Conservation (phyloP, 352 stramenopile species). For the Phytopythium kandeliae region DNA sequence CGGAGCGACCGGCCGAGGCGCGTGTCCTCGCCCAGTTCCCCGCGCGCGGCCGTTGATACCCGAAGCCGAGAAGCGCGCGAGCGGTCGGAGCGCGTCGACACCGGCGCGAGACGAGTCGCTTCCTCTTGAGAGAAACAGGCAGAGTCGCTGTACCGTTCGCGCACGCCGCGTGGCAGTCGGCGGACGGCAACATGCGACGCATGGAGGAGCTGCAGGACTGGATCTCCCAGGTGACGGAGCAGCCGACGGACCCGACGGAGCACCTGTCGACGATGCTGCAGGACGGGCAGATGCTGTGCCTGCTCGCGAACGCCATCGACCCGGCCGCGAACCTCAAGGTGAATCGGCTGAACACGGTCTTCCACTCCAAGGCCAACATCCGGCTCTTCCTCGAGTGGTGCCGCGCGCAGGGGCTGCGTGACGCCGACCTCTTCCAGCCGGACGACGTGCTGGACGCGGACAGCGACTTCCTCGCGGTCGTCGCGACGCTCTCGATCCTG, state of each 20-base stretch:
- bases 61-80: too few relatives aligned
- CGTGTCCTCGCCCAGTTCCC: too few relatives aligned
- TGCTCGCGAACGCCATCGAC: conserved; percentile 81
- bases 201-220: conserved; percentile 81
- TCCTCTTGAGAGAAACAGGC: too few relatives aligned
- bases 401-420: conserved; percentile 51
- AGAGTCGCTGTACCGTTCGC: too few relatives aligned
- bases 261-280: conserved; percentile 80
- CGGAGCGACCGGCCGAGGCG: not conserved
- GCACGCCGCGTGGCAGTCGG: too few relatives aligned
- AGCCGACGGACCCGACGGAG: conserved; percentile 59
- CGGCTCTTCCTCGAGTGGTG: conserved; percentile 82
- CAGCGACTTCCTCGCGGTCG: conserved; percentile 53
- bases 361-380: conserved; percentile 85
- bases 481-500: conserved; percentile 78
- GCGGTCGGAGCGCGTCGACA: too few relatives aligned
- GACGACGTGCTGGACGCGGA: conserved; percentile 72
- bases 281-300: conserved; percentile 82
- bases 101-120: too few relatives aligned
- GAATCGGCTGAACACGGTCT: conserved; percentile 87
- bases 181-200: conserved; percentile 40
- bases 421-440: conserved; percentile 70
- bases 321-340: conserved; percentile 66
- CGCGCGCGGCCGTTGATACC: too few relatives aligned
- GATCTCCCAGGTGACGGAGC: conserved; percentile 76